Percentiles rank a stretch among this genome's conserved stretches.
Conservation (phyloP, 2,329 filamentous ascomycete genomes). For the Grosmannia penicillata region DNA sequence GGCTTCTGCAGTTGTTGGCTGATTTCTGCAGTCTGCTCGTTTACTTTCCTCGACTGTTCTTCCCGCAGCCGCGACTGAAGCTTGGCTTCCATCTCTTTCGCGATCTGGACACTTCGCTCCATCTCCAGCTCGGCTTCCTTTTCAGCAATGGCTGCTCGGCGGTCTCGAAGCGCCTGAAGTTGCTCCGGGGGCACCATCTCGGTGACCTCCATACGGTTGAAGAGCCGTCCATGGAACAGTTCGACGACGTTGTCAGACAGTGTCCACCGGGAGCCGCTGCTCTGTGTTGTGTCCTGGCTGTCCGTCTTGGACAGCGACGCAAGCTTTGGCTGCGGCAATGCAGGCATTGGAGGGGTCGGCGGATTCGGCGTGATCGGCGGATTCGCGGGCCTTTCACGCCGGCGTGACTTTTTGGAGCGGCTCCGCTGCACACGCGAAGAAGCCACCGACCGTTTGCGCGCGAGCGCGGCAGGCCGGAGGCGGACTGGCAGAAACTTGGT, state of each 20-base stretch:
- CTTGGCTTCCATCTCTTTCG: neutral
- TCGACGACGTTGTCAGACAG: conserved; percentile 43
- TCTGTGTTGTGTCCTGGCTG: conserved; percentile 8
- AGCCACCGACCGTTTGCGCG: conserved; percentile 15
- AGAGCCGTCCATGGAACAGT: conserved; percentile 37
- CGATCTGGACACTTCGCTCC: neutral
- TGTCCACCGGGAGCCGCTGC: conserved; percentile 30
- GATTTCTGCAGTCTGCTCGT: too few species aligned
- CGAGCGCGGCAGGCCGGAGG: conserved; percentile 10
- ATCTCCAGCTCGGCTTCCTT: neutral
- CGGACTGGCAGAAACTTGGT: conserved; percentile 5
- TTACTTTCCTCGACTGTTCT: too few species aligned
- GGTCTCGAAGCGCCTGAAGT: conserved; percentile 29
- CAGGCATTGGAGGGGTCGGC: conserved; percentile 3
- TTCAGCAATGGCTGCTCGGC: conserved; percentile 18
- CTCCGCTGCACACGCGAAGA: conserved; percentile 22
- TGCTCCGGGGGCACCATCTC: conserved; percentile 42
- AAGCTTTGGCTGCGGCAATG: neutral
- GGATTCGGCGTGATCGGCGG: neutral
- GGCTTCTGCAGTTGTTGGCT: too few species aligned
- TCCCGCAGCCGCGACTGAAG: neutral
- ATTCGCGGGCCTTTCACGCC: conserved; percentile 5
- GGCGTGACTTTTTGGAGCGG: conserved; percentile 22
- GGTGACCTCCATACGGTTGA: conserved; percentile 40
- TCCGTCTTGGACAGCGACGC: neutral